These are phyloP conservation scores for Arachnopeziza araneosa DNA, from an alignment of 2,329 filamentous ascomycete genomes.

Conservation along the genomic window DNA sequence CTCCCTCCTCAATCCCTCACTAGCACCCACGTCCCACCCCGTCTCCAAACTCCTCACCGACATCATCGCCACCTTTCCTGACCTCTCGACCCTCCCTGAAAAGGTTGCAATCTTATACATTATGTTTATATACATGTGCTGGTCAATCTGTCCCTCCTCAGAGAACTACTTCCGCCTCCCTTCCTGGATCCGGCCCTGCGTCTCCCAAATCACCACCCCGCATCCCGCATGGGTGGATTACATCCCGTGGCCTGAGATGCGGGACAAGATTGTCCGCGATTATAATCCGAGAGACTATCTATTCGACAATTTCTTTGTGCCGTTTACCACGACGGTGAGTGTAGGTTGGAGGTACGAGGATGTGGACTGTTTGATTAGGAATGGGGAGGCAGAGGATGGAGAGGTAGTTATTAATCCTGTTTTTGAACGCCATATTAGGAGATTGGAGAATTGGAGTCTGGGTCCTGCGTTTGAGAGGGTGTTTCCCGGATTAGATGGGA, in stretches of 20 bases:
- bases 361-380: slow-evolving; percentile 54
- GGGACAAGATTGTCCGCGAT: slow-evolving; percentile 55
- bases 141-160: slow-evolving; percentile 73
- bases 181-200: slow-evolving; percentile 62
- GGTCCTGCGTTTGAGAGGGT: slow-evolving; percentile 61
- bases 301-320: slow-evolving; percentile 79
- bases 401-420: slow-evolving; percentile 79
- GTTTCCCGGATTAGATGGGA: slow-evolving; percentile 53
- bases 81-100: slow-evolving; percentile 72
- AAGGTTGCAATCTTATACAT: slow-evolving; percentile 75
- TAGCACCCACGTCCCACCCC: slow-evolving; percentile 60
- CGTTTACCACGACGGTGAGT: slow-evolving; percentile 68
- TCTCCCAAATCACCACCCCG: slow-evolving; percentile 57
- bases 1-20: slow-evolving; percentile 67
- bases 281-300: slow-evolving; percentile 47
- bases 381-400: slow-evolving; percentile 49
- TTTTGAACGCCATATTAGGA: slow-evolving; percentile 73
- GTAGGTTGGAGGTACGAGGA: slow-evolving; percentile 83
- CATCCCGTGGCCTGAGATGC: slow-evolving; percentile 72
- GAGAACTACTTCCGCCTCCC: slow-evolving; percentile 78
- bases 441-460: slow-evolving; percentile 76
- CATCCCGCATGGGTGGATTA: slow-evolving; percentile 84
- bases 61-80: slow-evolving; percentile 77
- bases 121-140: slow-evolving; percentile 84
- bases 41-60: slow-evolving; percentile 82